Conservation (phyloP, 83 land plant species). For the Diphasiastrum complanatum region DNA sequence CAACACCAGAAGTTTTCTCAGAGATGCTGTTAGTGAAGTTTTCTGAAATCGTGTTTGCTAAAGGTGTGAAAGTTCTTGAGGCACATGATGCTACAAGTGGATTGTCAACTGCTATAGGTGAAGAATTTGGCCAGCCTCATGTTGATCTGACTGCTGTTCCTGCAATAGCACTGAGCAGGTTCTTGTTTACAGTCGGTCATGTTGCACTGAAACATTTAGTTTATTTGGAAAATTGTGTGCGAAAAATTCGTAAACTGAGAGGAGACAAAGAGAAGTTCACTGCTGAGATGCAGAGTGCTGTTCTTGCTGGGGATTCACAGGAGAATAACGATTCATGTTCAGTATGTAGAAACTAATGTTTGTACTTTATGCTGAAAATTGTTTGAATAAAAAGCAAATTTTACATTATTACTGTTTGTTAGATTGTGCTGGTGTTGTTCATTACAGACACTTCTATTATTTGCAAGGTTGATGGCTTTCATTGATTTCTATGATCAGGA, state of each 20-base stretch:
- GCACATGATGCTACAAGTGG: slow-evolving; percentile 16
- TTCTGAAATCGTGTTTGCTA: slow-evolving; percentile 38
- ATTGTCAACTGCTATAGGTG: slow-evolving; percentile 15
- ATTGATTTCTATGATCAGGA: slow-evolving; percentile 35
- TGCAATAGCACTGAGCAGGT: slow-evolving; percentile 52
- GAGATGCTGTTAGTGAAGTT: slow-evolving; percentile 51
- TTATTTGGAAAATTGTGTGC: slow-evolving; percentile 76
- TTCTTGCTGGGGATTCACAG: too few species aligned
- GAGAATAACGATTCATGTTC: too few species aligned
- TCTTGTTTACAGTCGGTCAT: slow-evolving; percentile 62
- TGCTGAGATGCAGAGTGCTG: slow-evolving; percentile 31
- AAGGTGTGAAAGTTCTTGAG: slow-evolving; percentile 9
- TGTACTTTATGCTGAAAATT: too few species aligned
- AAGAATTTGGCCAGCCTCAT: slow-evolving; percentile 13
- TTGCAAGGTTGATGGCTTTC: slow-evolving; percentile 23
- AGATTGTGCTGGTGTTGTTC: too few species aligned
- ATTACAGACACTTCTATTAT: too few species aligned
- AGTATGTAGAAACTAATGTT: too few species aligned
- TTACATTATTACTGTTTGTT: too few species aligned
- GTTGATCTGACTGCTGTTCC: slow-evolving; percentile 23
- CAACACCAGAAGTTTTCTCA: slow-evolving; percentile 70
- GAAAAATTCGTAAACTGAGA: slow-evolving; percentile 63
- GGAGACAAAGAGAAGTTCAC: slow-evolving; percentile 46
- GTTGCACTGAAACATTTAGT: slow-evolving; percentile 86
- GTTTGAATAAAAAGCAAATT: too few species aligned